A percentile compares a stretch with the other conserved stretches of the same genome.
Conservation (phyloP, 2,329 filamentous ascomycete species). For the Pseudohalonectria lignicola region DNA sequence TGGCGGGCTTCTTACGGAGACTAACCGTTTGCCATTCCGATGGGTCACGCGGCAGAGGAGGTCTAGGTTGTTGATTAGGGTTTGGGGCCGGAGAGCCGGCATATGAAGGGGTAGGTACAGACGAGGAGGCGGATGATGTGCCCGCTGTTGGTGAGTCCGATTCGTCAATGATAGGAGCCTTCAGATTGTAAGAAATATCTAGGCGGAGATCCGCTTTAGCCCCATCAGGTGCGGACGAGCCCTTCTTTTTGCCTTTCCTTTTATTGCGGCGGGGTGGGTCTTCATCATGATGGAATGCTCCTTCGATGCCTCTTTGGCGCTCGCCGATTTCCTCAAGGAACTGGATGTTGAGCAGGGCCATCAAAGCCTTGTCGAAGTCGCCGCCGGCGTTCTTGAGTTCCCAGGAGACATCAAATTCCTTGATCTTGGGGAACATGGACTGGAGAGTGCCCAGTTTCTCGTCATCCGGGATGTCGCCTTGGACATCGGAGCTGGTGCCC, state of each 20-base stretch:
- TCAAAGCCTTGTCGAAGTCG: constrained; percentile 60
- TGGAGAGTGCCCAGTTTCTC: constrained; percentile 53
- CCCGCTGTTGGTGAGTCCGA: neutral
- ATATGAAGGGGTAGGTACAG: neutral
- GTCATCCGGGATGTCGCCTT: constrained; percentile 29
- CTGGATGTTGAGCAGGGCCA: constrained; percentile 69
- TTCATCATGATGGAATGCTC: constrained; percentile 53
- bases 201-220: constrained; percentile 25
- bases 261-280: constrained; percentile 13
- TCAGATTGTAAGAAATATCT: constrained; percentile 24
- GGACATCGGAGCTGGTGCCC: constrained; percentile 12
- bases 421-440: constrained; percentile 62
- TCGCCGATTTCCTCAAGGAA: constrained; percentile 61
- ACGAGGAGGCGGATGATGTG: neutral
- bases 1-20: neutral
- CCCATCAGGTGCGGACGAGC: constrained; percentile 13
- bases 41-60: neutral
- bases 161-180: constrained; percentile 20
- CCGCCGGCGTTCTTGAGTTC: constrained; percentile 57
- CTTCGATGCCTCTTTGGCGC: constrained; percentile 66
- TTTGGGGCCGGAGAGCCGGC: neutral
- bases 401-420: constrained; percentile 52
- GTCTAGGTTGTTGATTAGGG: too few species aligned
- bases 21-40: constrained; percentile 1
- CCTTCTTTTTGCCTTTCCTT: constrained; percentile 16